phyloP scores from a whole-genome alignment of 202 grass and related monocot species.

The Panicum hallii region DNA sequence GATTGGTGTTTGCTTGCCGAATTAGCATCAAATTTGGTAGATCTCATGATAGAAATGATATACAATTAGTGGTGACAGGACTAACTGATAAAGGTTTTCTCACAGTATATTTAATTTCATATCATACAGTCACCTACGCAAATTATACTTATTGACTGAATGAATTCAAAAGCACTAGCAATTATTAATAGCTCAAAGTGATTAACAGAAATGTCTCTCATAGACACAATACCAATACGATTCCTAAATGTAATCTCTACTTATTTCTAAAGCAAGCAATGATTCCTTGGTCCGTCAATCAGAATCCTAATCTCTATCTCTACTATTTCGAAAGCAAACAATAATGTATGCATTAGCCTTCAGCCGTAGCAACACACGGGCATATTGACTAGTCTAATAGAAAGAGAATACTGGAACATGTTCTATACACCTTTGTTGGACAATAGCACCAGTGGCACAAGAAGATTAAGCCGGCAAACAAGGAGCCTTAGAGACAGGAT shows the following conservation, averaged over 20 bases:
- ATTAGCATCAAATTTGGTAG: background rate
- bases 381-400: background rate
- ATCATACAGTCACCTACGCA: background rate
- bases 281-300: too few species aligned
- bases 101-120: background rate
- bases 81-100: background rate
- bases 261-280: too few species aligned
- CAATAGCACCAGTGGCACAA: background rate
- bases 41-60: background rate
- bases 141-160: constrained; percentile 22
- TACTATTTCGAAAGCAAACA: too few species aligned
- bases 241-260: background rate
- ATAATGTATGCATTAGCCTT: too few species aligned
- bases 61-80: background rate
- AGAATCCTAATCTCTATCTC: too few species aligned
- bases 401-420: background rate
- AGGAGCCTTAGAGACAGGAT: background rate
- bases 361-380: too few species aligned
- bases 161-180: constrained; percentile 17
- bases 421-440: background rate
- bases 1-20: background rate
- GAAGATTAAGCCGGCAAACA: background rate
- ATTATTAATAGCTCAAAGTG: constrained; percentile 31
- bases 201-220: constrained; percentile 9
- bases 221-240: background rate